These are phyloP conservation scores for Brassica incana DNA, from an alignment of 345 rosid genomes.

Conservation along the genomic window DNA sequence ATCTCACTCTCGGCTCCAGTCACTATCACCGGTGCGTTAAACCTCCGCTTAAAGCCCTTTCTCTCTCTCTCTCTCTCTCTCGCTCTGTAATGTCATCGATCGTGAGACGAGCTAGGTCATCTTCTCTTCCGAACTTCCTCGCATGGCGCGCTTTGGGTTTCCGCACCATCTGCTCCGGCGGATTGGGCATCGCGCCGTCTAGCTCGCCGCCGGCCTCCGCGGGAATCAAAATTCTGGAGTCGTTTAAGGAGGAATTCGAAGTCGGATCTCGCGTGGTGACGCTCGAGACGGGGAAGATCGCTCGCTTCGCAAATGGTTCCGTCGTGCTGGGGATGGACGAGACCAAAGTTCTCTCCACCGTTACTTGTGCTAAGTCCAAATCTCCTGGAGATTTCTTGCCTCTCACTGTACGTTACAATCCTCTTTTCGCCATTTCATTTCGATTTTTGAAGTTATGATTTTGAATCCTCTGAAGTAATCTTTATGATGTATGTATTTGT, in stretches of 20 bases:
- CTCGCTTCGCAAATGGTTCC: slow-evolving; percentile 86
- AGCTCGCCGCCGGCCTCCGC: slow-evolving; percentile 44
- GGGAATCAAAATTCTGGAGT: slow-evolving; percentile 67
- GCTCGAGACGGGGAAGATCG: slow-evolving; percentile 83
- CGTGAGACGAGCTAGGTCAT: slow-evolving; percentile 48
- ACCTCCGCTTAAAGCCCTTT: slow-evolving; percentile 40
- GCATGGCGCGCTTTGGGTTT: slow-evolving; percentile 59
- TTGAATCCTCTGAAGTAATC: too few relatives aligned
- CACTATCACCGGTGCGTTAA: slow-evolving; percentile 34
- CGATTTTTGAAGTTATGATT: background rate
- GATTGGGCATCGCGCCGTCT: slow-evolving; percentile 56
- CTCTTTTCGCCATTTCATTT: background rate
- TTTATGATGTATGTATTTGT: background rate
- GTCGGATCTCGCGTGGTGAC: slow-evolving; percentile 66
- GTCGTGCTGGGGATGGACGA: slow-evolving; percentile 76
- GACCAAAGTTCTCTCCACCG: slow-evolving; percentile 81
- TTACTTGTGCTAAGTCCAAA: slow-evolving; percentile 66
- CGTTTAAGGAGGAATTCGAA: slow-evolving; percentile 81
- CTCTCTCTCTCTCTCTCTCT: slow-evolving; percentile 15
- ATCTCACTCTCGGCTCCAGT: background rate
- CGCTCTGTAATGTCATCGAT: slow-evolving; percentile 50
- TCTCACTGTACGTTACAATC: slow-evolving; percentile 65
- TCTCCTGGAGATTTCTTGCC: slow-evolving; percentile 70
- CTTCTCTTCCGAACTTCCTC: slow-evolving; percentile 51
- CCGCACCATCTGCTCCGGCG: slow-evolving; percentile 62